These are phyloP conservation scores for Boletus eberwhitei DNA, from an alignment of 768 basidiomycete species.

Conservation along the genomic window DNA sequence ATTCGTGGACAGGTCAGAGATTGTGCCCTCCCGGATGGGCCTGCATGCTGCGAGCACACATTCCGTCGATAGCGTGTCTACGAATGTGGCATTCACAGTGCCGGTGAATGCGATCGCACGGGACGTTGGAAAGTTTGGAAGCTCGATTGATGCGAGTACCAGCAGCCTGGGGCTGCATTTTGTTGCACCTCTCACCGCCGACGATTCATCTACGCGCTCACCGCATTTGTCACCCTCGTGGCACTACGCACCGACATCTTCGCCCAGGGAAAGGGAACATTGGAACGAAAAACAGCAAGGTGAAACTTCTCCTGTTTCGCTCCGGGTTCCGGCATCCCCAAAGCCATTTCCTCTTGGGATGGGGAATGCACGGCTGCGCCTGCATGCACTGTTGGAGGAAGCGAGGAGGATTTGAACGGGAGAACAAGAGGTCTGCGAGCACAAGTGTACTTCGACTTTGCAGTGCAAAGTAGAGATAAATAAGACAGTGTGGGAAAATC, in stretches of 20 bases:
- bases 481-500: slow-evolving; percentile 9
- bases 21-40: slow-evolving; percentile 13
- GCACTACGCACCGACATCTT: slow-evolving; percentile 14
- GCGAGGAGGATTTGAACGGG: slow-evolving; percentile 5
- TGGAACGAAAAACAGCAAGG: not conserved
- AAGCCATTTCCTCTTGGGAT: slow-evolving; percentile 6
- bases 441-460: not conserved
- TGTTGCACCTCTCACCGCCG: slow-evolving; percentile 2
- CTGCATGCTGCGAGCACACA: not conserved
- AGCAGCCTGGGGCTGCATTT: slow-evolving; percentile 23
- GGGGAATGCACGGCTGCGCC: slow-evolving; percentile 8
- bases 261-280: not conserved
- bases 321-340: not conserved
- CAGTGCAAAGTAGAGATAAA: not conserved
- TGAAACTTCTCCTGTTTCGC: not conserved
- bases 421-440: not conserved
- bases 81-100: not conserved
- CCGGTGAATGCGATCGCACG: not conserved
- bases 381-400: slow-evolving; percentile 17
- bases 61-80: slow-evolving; percentile 11
- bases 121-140: not conserved
- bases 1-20: slow-evolving; percentile 12
- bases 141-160: slow-evolving; percentile 3
- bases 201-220: not conserved
- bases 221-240: slow-evolving; percentile 12